A percentile compares a stretch with the other conserved stretches of the same genome.
These are phyloP conservation scores for Hibiscus syriacus DNA, from an alignment of 345 rosid genomes.

Conservation along the genomic window DNA sequence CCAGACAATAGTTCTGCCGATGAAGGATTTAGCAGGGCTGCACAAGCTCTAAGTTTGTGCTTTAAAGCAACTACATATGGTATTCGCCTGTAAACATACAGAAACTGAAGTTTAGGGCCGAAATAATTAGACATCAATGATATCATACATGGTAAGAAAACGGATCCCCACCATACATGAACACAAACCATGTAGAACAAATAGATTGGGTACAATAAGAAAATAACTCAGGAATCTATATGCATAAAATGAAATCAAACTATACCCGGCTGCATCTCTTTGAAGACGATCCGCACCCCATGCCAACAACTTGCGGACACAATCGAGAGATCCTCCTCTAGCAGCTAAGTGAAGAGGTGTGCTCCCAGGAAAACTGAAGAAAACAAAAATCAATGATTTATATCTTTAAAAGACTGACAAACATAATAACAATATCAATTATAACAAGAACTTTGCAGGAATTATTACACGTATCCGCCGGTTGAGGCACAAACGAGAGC, in stretches of 20 bases:
- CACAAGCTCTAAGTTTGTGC: constrained; percentile 76
- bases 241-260: neutral
- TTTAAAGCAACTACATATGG: constrained; percentile 73
- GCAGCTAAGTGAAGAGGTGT: constrained; percentile 99
- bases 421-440: too few species aligned
- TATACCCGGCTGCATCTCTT: constrained; percentile 89
- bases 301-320: constrained; percentile 78
- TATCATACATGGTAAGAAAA: too few species aligned
- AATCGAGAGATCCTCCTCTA: constrained; percentile 92
- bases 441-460: neutral
- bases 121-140: neutral
- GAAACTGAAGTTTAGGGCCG: neutral
- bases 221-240: neutral
- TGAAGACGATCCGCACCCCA: constrained; percentile 99
- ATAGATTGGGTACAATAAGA: neutral
- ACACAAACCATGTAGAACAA: neutral
- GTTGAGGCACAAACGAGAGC: constrained; percentile 95
- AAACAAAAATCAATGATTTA: constrained; percentile 7
- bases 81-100: constrained; percentile 57
- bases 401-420: neutral
- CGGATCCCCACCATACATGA: too few species aligned
- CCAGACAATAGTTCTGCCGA: constrained; percentile 97
- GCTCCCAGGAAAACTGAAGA: constrained; percentile 68
- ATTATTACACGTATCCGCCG: constrained; percentile 75
- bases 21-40: constrained; percentile 79